Conservation (phyloP, 2,329 filamentous ascomycete species). For the Stagonosporopsis vannaccii region DNA sequence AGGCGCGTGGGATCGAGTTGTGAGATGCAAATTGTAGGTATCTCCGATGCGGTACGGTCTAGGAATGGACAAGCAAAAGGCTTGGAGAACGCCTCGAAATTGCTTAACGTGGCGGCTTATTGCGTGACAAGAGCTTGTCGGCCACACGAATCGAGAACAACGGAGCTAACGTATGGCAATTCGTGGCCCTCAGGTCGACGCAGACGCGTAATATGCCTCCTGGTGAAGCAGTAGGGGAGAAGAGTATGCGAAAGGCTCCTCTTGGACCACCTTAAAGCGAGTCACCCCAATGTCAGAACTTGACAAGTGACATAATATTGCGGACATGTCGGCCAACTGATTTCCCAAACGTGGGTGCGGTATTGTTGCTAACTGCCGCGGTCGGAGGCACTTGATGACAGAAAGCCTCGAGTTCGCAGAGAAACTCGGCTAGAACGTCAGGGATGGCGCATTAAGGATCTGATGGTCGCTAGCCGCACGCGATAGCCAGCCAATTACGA, state of each 20-base stretch:
- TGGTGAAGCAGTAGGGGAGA: conserved; percentile 9
- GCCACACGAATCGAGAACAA: conserved; percentile 1
- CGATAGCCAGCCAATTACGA: conserved; percentile 31
- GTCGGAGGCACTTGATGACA: conserved; percentile 22
- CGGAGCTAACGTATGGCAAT: conserved; percentile 1
- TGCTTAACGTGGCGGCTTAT: conserved; percentile 34
- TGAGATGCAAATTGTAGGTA: conserved; percentile 3
- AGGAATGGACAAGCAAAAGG: conserved; percentile 21
- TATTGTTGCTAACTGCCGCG: conserved; percentile 16
- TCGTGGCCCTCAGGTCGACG: conserved; percentile 2
- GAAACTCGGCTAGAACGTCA: conserved; percentile 36
- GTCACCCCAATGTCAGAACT: conserved; percentile 12
- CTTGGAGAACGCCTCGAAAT: conserved; percentile 32
- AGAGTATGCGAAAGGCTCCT: background rate
- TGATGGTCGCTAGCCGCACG: conserved; percentile 25
- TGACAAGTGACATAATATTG: conserved; percentile 37
- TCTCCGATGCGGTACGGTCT: conserved; percentile 14
- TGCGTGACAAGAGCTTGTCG: conserved; percentile 32
- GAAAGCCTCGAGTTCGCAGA: conserved; percentile 28
- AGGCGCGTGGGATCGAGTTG: conserved; percentile 8
- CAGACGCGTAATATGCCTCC: conserved; percentile 8
- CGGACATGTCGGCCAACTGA: conserved; percentile 20
- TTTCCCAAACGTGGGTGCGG: conserved; percentile 2
- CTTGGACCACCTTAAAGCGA: conserved; percentile 12
- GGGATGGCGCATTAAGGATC: conserved; percentile 33